Percentiles rank a stretch among this genome's conserved stretches.
These are phyloP conservation scores for Gaertneriomyces semiglobifer DNA, from an alignment of 192 early-diverging fungal genomes.

Conservation along the genomic window DNA sequence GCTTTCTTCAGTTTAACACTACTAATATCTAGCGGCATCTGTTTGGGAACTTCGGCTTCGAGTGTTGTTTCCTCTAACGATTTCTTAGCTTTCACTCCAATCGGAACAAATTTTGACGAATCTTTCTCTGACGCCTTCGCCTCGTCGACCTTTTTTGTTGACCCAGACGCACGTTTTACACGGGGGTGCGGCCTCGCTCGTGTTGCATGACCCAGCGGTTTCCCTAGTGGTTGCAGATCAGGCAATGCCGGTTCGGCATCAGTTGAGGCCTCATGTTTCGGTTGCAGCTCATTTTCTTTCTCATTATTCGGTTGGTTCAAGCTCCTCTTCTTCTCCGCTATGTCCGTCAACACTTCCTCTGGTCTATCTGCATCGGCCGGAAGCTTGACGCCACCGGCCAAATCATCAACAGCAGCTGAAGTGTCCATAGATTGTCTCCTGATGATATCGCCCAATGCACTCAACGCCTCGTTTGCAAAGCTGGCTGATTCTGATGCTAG, in stretches of 20 bases:
- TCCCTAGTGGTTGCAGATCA: neutral
- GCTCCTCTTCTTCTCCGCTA: neutral
- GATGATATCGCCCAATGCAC: conserved; percentile 7
- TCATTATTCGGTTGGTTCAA: neutral
- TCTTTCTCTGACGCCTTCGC: no score
- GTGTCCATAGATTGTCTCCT: conserved; percentile 7
- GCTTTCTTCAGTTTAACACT: no score
- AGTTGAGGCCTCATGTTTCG: no score
- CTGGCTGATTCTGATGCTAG: conserved; percentile 14
- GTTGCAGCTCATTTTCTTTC: no score
- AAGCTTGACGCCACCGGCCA: neutral
- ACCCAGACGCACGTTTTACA: no score
- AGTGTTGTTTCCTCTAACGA: no score
- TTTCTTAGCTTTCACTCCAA: no score
- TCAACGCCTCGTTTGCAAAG: conserved; percentile 2
- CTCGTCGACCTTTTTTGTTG: no score
- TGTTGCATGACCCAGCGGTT: conserved; percentile 10
- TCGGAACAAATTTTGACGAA: no score
- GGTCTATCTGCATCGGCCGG: conserved; percentile 2
- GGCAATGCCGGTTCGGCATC: neutral
- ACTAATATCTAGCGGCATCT: no score
- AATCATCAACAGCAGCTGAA: conserved; percentile 6
- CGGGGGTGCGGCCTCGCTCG: no score
- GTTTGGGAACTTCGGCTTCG: no score
- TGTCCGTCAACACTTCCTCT: conserved; percentile 5